phyloP scores from a whole-genome alignment of 2,329 filamentous ascomycete genomes.

The Trichoderma gracile region DNA sequence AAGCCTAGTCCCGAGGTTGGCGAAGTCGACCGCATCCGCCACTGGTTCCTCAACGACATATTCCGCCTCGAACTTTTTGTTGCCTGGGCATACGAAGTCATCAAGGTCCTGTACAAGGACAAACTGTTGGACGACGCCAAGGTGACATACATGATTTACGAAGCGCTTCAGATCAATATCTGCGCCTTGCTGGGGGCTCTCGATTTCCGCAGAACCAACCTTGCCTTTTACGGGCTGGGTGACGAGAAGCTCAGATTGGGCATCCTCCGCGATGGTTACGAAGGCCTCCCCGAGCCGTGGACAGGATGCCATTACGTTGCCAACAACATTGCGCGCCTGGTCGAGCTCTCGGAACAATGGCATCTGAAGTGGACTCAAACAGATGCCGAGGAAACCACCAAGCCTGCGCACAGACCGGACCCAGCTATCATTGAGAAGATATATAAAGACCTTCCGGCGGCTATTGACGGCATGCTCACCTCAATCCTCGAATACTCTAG shows the following conservation, averaged over 20 bases:
- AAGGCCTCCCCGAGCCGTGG: constrained; percentile 78
- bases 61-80: constrained; percentile 72
- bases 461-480: constrained; percentile 58
- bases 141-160: constrained; percentile 59
- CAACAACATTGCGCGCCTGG: constrained; percentile 61
- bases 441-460: constrained; percentile 49
- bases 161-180: constrained; percentile 67
- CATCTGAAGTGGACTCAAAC: constrained; percentile 49
- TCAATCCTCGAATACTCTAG: constrained; percentile 55
- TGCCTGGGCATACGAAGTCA: constrained; percentile 75
- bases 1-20: constrained; percentile 62
- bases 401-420: constrained; percentile 41
- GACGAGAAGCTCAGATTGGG: constrained; percentile 66
- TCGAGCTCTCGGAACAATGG: constrained; percentile 60
- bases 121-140: constrained; percentile 56
- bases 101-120: constrained; percentile 70
- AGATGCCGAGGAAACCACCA: constrained; percentile 39
- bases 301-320: constrained; percentile 68
- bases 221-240: constrained; percentile 70
- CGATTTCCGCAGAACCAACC: constrained; percentile 70
- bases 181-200: constrained; percentile 60
- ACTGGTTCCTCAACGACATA: constrained; percentile 81
- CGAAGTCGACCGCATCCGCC: constrained; percentile 78
- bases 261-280: constrained; percentile 63
- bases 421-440: constrained; percentile 47